Evolutionary conservation across 2,329 filamentous ascomycete species (phyloP).

Genomic region (Alternaria sp.): DNA sequence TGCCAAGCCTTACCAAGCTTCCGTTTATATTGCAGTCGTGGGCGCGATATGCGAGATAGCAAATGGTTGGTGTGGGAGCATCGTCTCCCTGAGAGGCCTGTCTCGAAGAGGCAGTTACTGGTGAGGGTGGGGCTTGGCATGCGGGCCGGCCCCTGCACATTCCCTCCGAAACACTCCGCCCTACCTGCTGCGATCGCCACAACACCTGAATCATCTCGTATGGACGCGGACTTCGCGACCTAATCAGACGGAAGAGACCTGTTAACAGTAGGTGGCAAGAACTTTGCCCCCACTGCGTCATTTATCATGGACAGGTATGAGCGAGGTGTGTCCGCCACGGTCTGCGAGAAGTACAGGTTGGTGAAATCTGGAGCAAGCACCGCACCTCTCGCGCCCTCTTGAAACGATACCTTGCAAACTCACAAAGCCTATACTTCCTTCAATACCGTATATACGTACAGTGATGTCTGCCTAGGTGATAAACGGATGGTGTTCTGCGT

Average conservation of each 20-base stretch:
- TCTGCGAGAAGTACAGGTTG: background rate
- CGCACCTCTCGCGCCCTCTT: background rate
- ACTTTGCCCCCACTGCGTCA: background rate
- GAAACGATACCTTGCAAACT: background rate
- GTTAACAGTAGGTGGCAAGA: background rate
- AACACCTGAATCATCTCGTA: background rate
- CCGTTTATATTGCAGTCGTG: background rate
- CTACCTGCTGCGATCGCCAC: background rate
- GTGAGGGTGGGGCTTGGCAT: background rate
- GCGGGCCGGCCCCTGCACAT: background rate
- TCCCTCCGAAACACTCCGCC: background rate
- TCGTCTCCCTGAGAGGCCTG: background rate
- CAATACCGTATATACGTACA: background rate
- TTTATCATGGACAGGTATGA: background rate
- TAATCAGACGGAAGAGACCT: background rate
- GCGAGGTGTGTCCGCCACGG: background rate
- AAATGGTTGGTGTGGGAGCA: background rate
- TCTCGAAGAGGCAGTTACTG: background rate
- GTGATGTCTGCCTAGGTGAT: background rate
- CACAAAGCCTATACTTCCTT: background rate
- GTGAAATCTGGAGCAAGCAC: background rate
- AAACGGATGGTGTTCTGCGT: background rate
- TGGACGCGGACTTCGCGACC: background rate
- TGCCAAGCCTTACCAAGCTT: background rate
- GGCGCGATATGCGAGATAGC: background rate